Evolutionary conservation across 23 red algal species (phyloP), one percentile per base, ranked within the genome.

Genomic region (Agarophyton chilense): DNA sequence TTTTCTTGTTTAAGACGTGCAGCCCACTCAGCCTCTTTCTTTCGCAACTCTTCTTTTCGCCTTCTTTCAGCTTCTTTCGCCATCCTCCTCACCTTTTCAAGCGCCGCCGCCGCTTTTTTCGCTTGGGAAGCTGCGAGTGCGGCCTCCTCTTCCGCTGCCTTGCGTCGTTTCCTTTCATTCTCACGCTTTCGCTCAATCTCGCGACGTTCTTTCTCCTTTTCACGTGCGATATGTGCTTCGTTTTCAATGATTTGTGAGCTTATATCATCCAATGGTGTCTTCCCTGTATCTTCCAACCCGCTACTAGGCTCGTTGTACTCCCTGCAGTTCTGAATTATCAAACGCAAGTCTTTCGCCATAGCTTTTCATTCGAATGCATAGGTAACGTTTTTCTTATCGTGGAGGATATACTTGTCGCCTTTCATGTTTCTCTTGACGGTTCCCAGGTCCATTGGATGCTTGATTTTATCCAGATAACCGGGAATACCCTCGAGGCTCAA

Each of bases 391-490:
- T 67, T 92, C 43, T 35, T 40, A 39, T 66, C 53, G 12, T 65
- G 54, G 26, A 75, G 2, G 33, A 85, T 81, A 42, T 96, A 96
- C 28, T 86, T 52, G 26, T 82, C 93, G 18, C 58, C 43, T 34
- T 94, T 62, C 51, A 94, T 58, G 32, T 89, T 77, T 72, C 91
- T 60, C 29, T 74, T 52, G 29, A 96, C 86, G 5, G 97, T 99
- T 8, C 97, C 93, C 39, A 99, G 54, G 72, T 99, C 97, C 97
- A 99, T 99, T 2, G 90, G 93, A 19, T 94, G 61, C 40, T 84
- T 60, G 26, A 99, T 68, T 29, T 87, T 72, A 2, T 91, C 67
- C 52, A 57, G 41, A 64, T 99, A 99, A 55, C 80, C 90, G 7
- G 97, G 97, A 21, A 99, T 82, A 41, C 82, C 78, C 6, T 99